A percentile compares a stretch with the other conserved stretches of the same genome.
Conservation (phyloP, 441 rosid genomes). For the Euphorbia corollata region DNA sequence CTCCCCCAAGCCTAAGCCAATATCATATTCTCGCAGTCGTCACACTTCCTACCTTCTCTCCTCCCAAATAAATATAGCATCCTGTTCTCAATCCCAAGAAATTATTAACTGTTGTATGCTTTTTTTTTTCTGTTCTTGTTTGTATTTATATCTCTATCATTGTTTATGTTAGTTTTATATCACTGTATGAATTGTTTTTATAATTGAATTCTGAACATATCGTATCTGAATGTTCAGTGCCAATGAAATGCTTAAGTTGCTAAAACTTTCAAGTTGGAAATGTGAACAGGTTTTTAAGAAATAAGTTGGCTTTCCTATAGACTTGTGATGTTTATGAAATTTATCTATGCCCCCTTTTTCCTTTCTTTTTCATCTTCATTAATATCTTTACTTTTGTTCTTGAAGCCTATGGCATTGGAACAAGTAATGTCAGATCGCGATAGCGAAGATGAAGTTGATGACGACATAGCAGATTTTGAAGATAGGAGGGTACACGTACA, state of each 20-base stretch:
- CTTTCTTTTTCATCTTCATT: not conserved
- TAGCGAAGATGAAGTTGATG: constrained; percentile 93
- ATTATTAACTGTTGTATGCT: not conserved
- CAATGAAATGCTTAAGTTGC: constrained; percentile 5
- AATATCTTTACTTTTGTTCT: constrained; percentile 12
- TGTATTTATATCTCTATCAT: not conserved
- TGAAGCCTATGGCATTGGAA: constrained; percentile 78
- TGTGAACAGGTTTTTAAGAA: constrained; percentile 9
- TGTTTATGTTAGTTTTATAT: not conserved
- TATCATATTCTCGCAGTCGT: too few species aligned
- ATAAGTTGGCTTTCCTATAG: not conserved
- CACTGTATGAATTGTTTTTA: not conserved
- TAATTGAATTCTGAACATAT: not conserved
- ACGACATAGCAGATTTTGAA: constrained; percentile 92
- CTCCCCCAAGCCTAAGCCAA: not conserved
- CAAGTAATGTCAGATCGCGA: constrained; percentile 81
- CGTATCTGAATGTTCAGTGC: not conserved
- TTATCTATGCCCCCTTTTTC: not conserved
- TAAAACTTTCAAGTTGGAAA: not conserved
- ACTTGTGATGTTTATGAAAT: not conserved
- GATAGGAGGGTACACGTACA: constrained; percentile 82
- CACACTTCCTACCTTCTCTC: too few species aligned
- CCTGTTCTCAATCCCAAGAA: not conserved
- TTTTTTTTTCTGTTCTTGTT: not conserved
- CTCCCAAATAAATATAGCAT: not conserved